These are phyloP conservation scores for Periconia sp. DNA, from an alignment of 2,329 filamentous ascomycete species.

Conservation along the genomic window DNA sequence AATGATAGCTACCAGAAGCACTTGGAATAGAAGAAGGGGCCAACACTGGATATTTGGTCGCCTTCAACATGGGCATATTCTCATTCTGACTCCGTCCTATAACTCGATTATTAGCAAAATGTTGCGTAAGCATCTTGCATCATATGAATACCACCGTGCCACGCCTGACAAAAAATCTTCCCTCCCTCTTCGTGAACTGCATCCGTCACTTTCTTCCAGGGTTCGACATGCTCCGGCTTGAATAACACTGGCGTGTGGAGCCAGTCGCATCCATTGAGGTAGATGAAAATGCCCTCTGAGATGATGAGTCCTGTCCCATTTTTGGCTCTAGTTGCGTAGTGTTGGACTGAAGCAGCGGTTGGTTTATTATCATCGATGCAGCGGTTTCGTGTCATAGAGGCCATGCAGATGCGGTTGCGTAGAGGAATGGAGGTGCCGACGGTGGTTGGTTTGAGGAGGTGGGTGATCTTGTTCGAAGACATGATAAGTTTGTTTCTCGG, in stretches of 20 bases:
- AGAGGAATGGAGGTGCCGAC: background rate
- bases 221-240: constrained; percentile 13
- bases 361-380: constrained; percentile 21
- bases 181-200: constrained; percentile 22
- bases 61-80: constrained; percentile 21
- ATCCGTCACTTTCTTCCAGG: constrained; percentile 21
- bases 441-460: background rate
- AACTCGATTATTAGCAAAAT: background rate
- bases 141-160: constrained; percentile 20
- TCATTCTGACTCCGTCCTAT: constrained; percentile 20
- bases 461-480: background rate
- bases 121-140: background rate
- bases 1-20: constrained; percentile 18
- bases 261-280: constrained; percentile 21
- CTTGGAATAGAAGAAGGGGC: constrained; percentile 18
- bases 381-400: constrained; percentile 30
- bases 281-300: constrained; percentile 21
- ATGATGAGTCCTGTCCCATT: constrained; percentile 24
- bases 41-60: constrained; percentile 15
- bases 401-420: constrained; percentile 22
- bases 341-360: constrained; percentile 10
- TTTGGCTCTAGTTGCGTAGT: constrained; percentile 21
- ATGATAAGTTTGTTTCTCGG: background rate
- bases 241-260: constrained; percentile 22
- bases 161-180: constrained; percentile 24